Evolutionary conservation across 2,329 filamentous ascomycete genomes (phyloP), one percentile per base, ranked within the genome.

Genomic region (Colletotrichum chrysophilum): DNA sequence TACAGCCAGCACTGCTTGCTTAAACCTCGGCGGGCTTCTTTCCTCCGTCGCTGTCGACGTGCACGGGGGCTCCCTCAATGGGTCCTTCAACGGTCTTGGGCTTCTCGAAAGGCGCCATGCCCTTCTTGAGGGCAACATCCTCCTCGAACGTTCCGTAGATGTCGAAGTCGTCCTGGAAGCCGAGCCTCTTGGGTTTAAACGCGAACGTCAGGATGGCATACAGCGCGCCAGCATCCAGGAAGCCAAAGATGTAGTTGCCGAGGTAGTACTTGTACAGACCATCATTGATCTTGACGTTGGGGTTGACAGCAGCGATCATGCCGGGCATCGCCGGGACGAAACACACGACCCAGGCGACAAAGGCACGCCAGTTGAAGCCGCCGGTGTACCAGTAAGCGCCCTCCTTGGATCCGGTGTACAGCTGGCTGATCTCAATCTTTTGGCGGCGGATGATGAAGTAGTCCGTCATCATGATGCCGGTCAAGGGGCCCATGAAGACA

Each of bases 311-410:
- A 18, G 76, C 76, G 48, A 82, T 78, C 70, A 82, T 78, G 3
- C 80, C 80, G 0, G 78, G 78, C 69, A 82, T 79, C 8, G 78
- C 78, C 3, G 83, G 83, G 30, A 81, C 80, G 74, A 82, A 82
- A 24, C 82, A 81, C 43, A 81, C 76, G 32, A 82, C 79, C 73
- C 82, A 86, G 28, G 82, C 79, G 4, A 79, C 74, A 16, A 82
- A 81, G 2, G 82, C 83, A 26, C 85, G 80, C 81, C 80, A 84
- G 76, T 86, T 85, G 66, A 76, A 75, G 9, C 85, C 84, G 16
- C 80, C 72, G 4, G 77, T 76, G 77, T 83, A 86, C 79, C 83
- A 85, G 76, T 87, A 87, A 14, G 83, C 83, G 4, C 83, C 83
- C 21, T 83, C 79, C 7, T 77, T 78, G 10, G 80, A 77, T 13